Base-by-base conservation (phyloP, 371 early-diverging fungal genomes). In the Mortierella sp. region DNA sequence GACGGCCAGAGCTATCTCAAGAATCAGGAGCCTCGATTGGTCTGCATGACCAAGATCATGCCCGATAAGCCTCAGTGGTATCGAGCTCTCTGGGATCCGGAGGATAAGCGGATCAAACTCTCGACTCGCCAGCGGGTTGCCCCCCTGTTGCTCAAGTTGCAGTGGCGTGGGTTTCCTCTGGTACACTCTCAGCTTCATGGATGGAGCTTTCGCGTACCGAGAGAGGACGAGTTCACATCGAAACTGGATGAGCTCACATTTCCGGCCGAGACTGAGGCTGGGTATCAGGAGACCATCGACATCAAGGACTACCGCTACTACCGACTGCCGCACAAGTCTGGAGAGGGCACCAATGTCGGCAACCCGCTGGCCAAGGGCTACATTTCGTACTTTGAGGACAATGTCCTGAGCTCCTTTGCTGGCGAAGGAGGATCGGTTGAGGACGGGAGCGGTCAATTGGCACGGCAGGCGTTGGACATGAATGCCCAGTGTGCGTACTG, bases 401-500 rank as follows among this genome's bases (percentile, higher is more conserved):
- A 94, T 16, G 87, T 89, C 3, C 86, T 99, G 47, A 87, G 79
- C 31, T 74, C 73, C 1, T 75, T 65, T 53, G 79, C 94, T 0
- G 93, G 96, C 2, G 58, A 73, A 37, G 81, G 77, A 14, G 91
- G 91, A 66, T 91, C 92, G 70, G 80, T 89, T 4, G 75, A 70
- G 14, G 74, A 70, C 34, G 66, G 64, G 31, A 73, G 72, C 29
- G 31, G 48, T 24, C 41, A 65, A 22, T 83, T 90, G 37, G 97
- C 98, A n/a, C 89, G 88, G 71, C 93, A 95, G 65, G 96, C 97
- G 1, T 79, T 99, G 47, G 88, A 91, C 37, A 86, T 93, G 75
- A 95, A 96, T 71, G 90, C 94, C 0, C 86, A 90, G 84, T 96
- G 95, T 76, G 93, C 97, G 2, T 99, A 98, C 86, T 99, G 99